phyloP scores from a whole-genome alignment of 1,139 yeast species.

The Saccharomyces pastorianus region DNA sequence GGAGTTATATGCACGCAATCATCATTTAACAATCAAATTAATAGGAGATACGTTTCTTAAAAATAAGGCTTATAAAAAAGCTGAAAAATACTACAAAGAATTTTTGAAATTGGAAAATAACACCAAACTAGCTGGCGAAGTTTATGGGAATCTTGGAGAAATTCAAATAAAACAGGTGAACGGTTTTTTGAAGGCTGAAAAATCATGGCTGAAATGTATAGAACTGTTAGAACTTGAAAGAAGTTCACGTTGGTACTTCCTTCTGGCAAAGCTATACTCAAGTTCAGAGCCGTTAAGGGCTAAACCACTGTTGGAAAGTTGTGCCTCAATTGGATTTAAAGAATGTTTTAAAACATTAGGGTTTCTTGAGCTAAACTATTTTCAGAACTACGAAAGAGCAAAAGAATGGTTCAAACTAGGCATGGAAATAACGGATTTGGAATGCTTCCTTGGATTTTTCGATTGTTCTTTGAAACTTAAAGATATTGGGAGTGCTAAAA shows the following conservation, averaged over 20 bases:
- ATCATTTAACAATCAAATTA: constrained; percentile 64
- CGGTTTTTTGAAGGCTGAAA: constrained; percentile 45
- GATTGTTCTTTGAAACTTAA: constrained; percentile 36
- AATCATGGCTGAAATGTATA: constrained; percentile 53
- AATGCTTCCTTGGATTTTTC: constrained; percentile 68
- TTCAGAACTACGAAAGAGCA: constrained; percentile 47
- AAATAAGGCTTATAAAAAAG: constrained; percentile 40
- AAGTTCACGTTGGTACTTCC: constrained; percentile 63
- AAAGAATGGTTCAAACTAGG: constrained; percentile 83
- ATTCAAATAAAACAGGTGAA: constrained; percentile 46
- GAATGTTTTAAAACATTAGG: constrained; percentile 76
- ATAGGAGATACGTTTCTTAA: constrained; percentile 64
- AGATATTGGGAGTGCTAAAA: constrained; percentile 24
- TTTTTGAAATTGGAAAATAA: constrained; percentile 46
- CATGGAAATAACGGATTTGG: constrained; percentile 48
- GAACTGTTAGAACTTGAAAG: constrained; percentile 50
- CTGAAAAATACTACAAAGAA: constrained; percentile 50
- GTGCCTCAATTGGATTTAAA: constrained; percentile 67
- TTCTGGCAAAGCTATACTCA: constrained; percentile 63
- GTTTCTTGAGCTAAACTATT: constrained; percentile 64
- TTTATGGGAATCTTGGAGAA: constrained; percentile 61
- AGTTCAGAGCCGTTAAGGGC: constrained; percentile 50
- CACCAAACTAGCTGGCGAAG: constrained; percentile 52
- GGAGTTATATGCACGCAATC: constrained; percentile 48
- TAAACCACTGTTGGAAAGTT: constrained; percentile 61